phyloP scores from a whole-genome alignment of 1,284 basidiomycete species.

The Xerocomus minutiporus region DNA sequence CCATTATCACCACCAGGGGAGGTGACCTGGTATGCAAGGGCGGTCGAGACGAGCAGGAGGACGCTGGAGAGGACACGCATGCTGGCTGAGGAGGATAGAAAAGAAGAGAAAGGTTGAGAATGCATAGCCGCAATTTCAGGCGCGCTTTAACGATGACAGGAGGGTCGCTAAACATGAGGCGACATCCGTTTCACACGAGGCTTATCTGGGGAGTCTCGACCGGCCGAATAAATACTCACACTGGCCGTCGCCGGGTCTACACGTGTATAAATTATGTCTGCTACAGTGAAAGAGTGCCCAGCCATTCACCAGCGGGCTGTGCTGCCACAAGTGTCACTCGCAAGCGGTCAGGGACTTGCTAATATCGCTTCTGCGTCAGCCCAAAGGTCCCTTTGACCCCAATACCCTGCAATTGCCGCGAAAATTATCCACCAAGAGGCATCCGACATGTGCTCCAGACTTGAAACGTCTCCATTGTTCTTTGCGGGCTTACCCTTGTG shows the following conservation, averaged over 20 bases:
- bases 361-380: slow-evolving; percentile 62
- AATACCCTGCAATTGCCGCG: slow-evolving; percentile 65
- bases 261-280: background rate
- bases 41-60: slow-evolving; percentile 51
- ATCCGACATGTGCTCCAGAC: slow-evolving; percentile 39
- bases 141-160: background rate
- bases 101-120: background rate
- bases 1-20: slow-evolving; percentile 6
- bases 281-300: slow-evolving; percentile 7
- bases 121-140: slow-evolving; percentile 1
- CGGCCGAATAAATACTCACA: slow-evolving; percentile 5
- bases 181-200: slow-evolving; percentile 18
- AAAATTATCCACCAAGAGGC: slow-evolving; percentile 83
- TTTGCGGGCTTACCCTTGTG: background rate
- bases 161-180: background rate
- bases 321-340: background rate
- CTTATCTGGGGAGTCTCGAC: background rate
- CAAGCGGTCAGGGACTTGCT: slow-evolving; percentile 21
- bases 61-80: slow-evolving; percentile 47
- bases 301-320: background rate
- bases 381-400: slow-evolving; percentile 88
- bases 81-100: slow-evolving; percentile 8
- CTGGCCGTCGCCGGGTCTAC: background rate
- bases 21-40: slow-evolving; percentile 58
- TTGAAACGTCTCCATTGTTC: background rate